Conservation (phyloP, 176 grass and related monocot genomes). For the Puccinellia tenuiflora region DNA sequence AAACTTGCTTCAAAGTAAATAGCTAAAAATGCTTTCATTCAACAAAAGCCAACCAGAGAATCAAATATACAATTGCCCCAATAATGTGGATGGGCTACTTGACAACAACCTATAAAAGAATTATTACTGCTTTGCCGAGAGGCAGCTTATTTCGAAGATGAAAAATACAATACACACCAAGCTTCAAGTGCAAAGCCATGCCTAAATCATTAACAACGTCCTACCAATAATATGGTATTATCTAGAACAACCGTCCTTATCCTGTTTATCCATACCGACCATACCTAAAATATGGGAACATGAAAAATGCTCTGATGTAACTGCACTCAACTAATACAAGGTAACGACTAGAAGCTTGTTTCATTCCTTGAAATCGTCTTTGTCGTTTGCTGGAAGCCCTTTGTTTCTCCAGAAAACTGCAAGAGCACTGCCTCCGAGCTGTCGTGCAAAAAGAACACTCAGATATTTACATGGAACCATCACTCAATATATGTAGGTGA, state of each 20-base stretch:
- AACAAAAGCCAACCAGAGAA: not conserved
- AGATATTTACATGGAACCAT: not conserved
- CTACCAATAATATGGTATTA: constrained; percentile 4
- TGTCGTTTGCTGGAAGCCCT: constrained; percentile 72
- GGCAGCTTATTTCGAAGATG: constrained; percentile 4
- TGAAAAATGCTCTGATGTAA: not conserved
- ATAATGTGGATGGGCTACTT: not conserved
- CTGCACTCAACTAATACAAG: not conserved
- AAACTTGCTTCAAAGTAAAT: not conserved
- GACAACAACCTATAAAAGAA: not conserved
- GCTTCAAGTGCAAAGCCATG: not conserved
- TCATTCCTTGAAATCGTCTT: constrained; percentile 95
- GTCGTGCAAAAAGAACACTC: constrained; percentile 23
- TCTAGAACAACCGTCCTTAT: not conserved
- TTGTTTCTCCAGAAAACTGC: constrained; percentile 93
- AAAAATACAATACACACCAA: constrained; percentile 7
- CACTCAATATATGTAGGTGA: not conserved
- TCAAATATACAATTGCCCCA: not conserved
- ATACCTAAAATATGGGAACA: constrained; percentile 4
- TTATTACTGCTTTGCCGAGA: not conserved
- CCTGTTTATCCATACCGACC: not conserved
- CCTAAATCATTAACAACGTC: constrained; percentile 1
- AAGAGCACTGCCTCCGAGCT: constrained; percentile 88
- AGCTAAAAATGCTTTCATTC: not conserved
- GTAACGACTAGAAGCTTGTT: constrained; percentile 14